Evolutionary conservation across 2,329 filamentous ascomycete genomes (phyloP).

Genomic region (Lasiodiplodia theobromae): DNA sequence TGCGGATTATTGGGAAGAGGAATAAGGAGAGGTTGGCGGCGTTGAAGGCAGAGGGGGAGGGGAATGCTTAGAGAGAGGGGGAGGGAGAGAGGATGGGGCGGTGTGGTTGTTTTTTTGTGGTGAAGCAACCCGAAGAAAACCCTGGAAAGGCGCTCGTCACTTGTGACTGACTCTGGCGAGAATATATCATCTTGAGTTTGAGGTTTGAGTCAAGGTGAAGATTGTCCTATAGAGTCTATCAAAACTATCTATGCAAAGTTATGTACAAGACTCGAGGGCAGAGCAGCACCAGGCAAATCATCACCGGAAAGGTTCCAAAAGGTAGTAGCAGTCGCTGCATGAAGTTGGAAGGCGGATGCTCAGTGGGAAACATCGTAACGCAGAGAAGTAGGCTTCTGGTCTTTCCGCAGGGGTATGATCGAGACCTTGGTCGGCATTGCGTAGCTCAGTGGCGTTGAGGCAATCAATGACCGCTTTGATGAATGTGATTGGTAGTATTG

Average conservation of each 20-base stretch:
- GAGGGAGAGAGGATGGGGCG: no score
- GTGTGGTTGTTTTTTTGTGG: no score
- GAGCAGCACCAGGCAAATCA: not conserved
- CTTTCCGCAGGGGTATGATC: not conserved
- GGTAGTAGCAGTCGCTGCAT: not conserved
- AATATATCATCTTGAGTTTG: no score
- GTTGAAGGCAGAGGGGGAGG: conserved; percentile 51
- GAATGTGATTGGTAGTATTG: no score
- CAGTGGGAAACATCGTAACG: not conserved
- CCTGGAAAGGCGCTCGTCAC: no score
- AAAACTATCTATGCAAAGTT: conserved; percentile 1
- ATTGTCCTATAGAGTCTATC: not conserved
- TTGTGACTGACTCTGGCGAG: no score
- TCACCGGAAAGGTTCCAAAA: not conserved
- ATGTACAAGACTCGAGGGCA: not conserved
- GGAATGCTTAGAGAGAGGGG: no score
- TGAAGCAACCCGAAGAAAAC: no score
- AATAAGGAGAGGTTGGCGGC: conserved; percentile 69
- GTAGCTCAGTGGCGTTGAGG: not conserved
- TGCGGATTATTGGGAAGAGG: conserved; percentile 71
- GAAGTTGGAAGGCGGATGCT: not conserved
- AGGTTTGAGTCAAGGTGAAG: not conserved
- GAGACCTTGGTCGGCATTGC: not conserved
- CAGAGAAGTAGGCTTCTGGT: not conserved
- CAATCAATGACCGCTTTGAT: not conserved